Conservation (phyloP, 805 yeast species). For the Candida adriatica region DNA sequence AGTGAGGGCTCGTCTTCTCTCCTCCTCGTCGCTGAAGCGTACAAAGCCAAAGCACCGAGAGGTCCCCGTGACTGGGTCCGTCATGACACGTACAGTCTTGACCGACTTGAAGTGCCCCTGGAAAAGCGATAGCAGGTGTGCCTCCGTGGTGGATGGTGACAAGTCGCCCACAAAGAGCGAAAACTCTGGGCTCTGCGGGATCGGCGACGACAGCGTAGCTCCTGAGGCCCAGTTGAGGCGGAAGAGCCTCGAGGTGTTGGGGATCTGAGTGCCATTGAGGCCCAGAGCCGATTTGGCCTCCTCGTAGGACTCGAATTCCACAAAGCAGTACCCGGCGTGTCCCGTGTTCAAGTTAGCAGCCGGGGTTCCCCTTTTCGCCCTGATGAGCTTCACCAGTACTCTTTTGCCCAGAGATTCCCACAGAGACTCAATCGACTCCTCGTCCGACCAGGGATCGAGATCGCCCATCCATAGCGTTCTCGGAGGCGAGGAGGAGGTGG, state of each 20-base stretch:
- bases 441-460: constrained; percentile 74
- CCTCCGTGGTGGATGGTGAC: constrained; percentile 73
- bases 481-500: constrained; percentile 42
- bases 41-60: constrained; percentile 80
- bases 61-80: constrained; percentile 73
- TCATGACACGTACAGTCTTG: constrained; percentile 79
- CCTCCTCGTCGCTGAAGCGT: constrained; percentile 63
- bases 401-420: constrained; percentile 51
- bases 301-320: constrained; percentile 62
- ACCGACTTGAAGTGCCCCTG: constrained; percentile 61
- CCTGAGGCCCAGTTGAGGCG: constrained; percentile 82
- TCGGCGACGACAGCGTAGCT: constrained; percentile 65
- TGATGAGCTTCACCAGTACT: constrained; percentile 63
- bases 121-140: constrained; percentile 65
- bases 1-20: constrained; percentile 56
- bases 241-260: constrained; percentile 57
- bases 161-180: constrained; percentile 81
- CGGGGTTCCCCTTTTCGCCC: constrained; percentile 36
- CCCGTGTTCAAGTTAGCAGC: constrained; percentile 28
- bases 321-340: constrained; percentile 69
- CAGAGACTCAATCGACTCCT: constrained; percentile 47
- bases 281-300: constrained; percentile 65
- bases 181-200: constrained; percentile 67
- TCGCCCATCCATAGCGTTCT: constrained; percentile 88
- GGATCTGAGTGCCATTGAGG: constrained; percentile 58